Percentiles rank a stretch among this genome's conserved stretches.
Evolutionary conservation across 163 green algal species (phyloP).

Genomic region (Chlorella variabilis): DNA sequence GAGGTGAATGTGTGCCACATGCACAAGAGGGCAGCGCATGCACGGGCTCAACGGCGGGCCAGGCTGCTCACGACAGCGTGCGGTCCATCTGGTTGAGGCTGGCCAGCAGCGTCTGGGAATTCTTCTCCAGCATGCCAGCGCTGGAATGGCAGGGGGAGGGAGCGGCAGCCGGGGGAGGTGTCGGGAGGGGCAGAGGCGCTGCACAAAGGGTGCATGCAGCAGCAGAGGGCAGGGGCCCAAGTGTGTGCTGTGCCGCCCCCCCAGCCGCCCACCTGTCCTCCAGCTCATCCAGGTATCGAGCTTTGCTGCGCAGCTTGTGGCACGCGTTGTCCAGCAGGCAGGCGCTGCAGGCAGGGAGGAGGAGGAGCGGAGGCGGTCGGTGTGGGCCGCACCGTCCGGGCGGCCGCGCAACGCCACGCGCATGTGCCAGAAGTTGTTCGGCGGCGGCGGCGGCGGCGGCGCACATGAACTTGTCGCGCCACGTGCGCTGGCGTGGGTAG

Average conservation of each 20-base stretch:
- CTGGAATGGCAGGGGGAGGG: too few species aligned
- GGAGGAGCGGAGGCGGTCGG: neutral
- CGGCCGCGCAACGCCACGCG: too few species aligned
- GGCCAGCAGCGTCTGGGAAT: constrained; percentile 3
- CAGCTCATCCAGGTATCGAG: constrained; percentile 22
- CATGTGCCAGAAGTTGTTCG: too few species aligned
- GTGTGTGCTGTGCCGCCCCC: too few species aligned
- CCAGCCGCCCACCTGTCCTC: constrained; percentile 2
- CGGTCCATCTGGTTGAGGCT: constrained; percentile 21
- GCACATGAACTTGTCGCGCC: constrained; percentile 30
- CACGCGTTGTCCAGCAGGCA: neutral
- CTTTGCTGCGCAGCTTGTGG: constrained; percentile 30
- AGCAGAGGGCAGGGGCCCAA: too few species aligned
- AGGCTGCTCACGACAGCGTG: constrained; percentile 3
- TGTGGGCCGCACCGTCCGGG: neutral
- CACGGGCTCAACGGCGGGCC: too few species aligned
- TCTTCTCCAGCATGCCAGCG: constrained; percentile 12
- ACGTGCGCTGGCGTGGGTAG: neutral
- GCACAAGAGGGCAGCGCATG: too few species aligned
- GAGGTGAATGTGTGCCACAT: too few species aligned
- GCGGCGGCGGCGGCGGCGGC: too few species aligned
- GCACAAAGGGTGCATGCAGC: too few species aligned
- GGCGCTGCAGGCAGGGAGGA: neutral
- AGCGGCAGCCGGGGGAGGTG: too few species aligned
- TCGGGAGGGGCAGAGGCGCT: too few species aligned